phyloP scores from a whole-genome alignment of 805 yeast species.

The Yueomyces sinensis region DNA sequence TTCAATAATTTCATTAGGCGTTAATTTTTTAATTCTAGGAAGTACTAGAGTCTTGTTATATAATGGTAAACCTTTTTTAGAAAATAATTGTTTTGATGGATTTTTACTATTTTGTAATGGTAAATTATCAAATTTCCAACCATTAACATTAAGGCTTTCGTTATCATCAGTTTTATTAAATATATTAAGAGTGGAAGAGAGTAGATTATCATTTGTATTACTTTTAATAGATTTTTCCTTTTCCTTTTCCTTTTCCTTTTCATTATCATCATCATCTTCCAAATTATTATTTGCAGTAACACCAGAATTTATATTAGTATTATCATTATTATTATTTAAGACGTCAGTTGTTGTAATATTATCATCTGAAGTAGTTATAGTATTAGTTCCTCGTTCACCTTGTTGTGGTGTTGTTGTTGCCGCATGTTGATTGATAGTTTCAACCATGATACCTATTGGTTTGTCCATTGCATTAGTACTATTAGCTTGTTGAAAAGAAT shows the following conservation, averaged over 20 bases:
- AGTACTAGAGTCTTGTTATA: slow-evolving; percentile 21
- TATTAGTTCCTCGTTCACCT: not conserved
- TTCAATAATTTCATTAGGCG: slow-evolving; percentile 29
- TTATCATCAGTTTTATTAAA: not conserved
- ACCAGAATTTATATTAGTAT: too few species aligned
- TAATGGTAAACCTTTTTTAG: slow-evolving; percentile 32
- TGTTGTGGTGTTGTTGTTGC: not conserved
- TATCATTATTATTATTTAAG: not conserved
- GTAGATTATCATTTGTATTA: not conserved
- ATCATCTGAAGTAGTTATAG: not conserved
- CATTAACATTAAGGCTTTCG: slow-evolving; percentile 14
- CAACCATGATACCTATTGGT: slow-evolving; percentile 12
- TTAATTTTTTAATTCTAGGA: slow-evolving; percentile 21
- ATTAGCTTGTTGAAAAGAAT: slow-evolving; percentile 18
- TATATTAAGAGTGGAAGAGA: too few species aligned
- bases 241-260: not conserved
- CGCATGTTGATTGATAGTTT: not conserved
- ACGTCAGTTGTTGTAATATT: not conserved
- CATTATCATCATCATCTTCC: not conserved
- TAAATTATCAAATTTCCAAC: slow-evolving; percentile 23
- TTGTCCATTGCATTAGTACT: slow-evolving; percentile 16
- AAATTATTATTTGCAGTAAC: not conserved
- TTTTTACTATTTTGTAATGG: slow-evolving; percentile 13
- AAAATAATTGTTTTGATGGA: slow-evolving; percentile 10
- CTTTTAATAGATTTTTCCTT: not conserved